Evolutionary conservation across 495 filamentous ascomycete genomes (phyloP).

Genomic region (Tuber calosporum): DNA sequence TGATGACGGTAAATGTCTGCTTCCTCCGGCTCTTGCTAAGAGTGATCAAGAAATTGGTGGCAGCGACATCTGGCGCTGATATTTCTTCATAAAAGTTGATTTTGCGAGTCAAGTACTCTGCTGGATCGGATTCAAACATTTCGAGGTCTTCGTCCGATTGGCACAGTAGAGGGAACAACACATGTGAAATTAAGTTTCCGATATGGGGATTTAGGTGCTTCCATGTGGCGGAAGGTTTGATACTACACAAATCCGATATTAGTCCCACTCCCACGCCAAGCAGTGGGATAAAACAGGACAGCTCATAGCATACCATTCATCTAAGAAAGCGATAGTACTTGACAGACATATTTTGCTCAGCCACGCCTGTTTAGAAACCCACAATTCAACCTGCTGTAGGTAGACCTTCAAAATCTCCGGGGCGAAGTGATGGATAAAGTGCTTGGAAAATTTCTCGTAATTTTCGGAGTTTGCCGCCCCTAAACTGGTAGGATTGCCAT

Average conservation of each 20-base stretch:
- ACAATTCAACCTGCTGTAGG: conserved; percentile 86
- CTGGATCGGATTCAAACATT: conserved; percentile 84
- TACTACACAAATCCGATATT: conserved; percentile 40
- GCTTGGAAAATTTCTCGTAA: conserved; percentile 72
- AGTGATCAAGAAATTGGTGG: conserved; percentile 90
- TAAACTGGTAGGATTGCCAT: conserved; percentile 72
- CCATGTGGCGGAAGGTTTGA: conserved; percentile 97
- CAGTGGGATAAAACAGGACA: background rate
- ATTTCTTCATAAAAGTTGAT: conserved; percentile 97
- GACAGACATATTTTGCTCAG: conserved; percentile 87
- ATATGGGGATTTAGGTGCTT: conserved; percentile 86
- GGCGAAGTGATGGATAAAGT: conserved; percentile 82
- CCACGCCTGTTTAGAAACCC: conserved; percentile 91
- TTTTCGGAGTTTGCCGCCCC: conserved; percentile 62
- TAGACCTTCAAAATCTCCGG: conserved; percentile 93
- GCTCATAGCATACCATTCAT: conserved; percentile 59
- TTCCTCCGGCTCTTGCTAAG: conserved; percentile 92
- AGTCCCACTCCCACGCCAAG: background rate
- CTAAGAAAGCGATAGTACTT: conserved; percentile 84
- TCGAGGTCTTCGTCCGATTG: conserved; percentile 89
- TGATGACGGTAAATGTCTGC: conserved; percentile 86
- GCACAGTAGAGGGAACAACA: conserved; percentile 91
- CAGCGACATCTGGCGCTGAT: conserved; percentile 89
- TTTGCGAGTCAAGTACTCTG: conserved; percentile 94
- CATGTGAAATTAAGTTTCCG: conserved; percentile 80